Base-by-base conservation (phyloP, 2,329 filamentous ascomycete species). In the Sporothrix brunneoviolacea region DNA sequence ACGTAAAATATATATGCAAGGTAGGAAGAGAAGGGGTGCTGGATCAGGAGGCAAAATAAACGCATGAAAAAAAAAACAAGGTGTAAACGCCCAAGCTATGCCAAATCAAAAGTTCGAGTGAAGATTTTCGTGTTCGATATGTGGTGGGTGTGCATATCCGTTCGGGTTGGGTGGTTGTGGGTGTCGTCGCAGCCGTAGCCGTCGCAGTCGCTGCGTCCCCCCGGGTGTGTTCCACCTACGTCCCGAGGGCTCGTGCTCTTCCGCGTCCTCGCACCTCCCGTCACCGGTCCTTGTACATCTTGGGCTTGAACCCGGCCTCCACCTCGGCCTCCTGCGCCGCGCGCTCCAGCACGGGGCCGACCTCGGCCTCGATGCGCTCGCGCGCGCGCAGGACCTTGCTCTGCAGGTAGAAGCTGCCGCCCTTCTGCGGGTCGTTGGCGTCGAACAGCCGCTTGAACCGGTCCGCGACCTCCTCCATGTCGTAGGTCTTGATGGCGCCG, bases 381-480 rank as follows among this genome's bases (percentile, higher is more conserved):
- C 91, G 81, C 52, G 93, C 93, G 55, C 93, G 78, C 60, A 97
- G 71, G 50, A 98, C 82, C 73, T 98, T 98, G 76, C 91, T 97
- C 71, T 98, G 93, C 43, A 98, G 76, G 69, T 98, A 98, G 70
- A 98, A 98, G 62, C 90, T 96, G 48, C 93, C 93, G 32, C 93
- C 93, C 64, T 95, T 95, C 69, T 94, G 78, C 10, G 93, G 91
- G 58, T 98, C 88, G 71, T 98, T 98, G 60, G 81, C 74, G 69
- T 98, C 93, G 66, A 96, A 98, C 42, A 98, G 73, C 57, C 85
- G 83, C 80, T 97, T 97, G 77, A 97, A 98, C 48, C 90, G 79
- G 60, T 86, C 82, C 70, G 86, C 84, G 50, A 95, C 83, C 58
- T 85, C 77, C 61, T 91, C 87, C 65, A 91, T 73, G 65, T 91